These are phyloP conservation scores for Drosera capensis DNA, from an alignment of 148 eudicot genomes.

Conservation along the genomic window DNA sequence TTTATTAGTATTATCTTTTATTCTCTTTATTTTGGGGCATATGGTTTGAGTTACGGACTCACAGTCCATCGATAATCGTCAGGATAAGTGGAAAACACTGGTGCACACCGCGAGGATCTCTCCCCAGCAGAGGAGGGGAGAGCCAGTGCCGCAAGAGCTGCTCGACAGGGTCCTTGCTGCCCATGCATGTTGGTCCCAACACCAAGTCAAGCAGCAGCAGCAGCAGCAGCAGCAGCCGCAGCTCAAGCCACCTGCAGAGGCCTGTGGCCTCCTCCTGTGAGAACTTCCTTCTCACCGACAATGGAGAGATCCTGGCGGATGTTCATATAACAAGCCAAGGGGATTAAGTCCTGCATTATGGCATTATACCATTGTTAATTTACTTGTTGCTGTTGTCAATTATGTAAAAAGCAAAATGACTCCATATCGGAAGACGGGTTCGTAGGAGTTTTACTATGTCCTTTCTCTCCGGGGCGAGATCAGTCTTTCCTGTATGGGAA, in stretches of 20 bases:
- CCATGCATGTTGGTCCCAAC: conserved; percentile 80
- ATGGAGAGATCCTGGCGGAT: no score
- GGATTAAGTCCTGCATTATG: no score
- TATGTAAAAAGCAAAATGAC: no score
- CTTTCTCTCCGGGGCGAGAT: background rate
- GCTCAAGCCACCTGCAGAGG: conserved; percentile 43
- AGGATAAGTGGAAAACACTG: conserved; percentile 98
- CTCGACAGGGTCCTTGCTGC: conserved; percentile 73
- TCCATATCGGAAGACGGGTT: no score
- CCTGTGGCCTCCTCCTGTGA: conserved; percentile 46
- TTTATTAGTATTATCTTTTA: background rate
- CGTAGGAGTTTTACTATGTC: no score
- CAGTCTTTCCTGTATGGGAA: background rate
- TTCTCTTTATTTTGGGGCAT: no score
- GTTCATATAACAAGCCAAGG: no score
- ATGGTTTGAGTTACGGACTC: background rate
- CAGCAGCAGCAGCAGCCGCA: no score
- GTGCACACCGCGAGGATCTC: conserved; percentile 92
- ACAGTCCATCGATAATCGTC: conserved; percentile 4
- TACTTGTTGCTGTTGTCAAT: no score
- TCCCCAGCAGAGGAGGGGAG: conserved; percentile 93
- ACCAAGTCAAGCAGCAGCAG: conserved; percentile 70
- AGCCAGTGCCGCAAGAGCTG: conserved; percentile 86
- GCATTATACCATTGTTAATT: no score
- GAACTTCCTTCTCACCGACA: background rate